Conservation (phyloP, 345 rosid genomes). For the Erodium maritimum region DNA sequence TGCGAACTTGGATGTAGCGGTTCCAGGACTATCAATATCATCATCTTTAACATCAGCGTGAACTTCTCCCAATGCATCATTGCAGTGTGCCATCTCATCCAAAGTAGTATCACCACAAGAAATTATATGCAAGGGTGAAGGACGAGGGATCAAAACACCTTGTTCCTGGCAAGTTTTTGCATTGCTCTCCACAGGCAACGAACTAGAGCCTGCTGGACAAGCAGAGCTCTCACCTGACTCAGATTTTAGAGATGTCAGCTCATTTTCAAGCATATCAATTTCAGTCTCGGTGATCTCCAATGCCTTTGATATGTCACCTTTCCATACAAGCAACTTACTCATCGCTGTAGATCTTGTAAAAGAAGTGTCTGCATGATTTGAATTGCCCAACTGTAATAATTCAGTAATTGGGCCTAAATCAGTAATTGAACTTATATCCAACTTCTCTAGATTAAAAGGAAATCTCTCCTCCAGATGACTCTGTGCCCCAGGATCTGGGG, state of each 20-base stretch:
- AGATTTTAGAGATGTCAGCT: constrained; percentile 40
- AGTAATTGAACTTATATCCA: constrained; percentile 37
- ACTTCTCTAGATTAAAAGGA: constrained; percentile 57
- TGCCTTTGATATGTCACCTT: constrained; percentile 49
- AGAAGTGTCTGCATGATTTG: constrained; percentile 40
- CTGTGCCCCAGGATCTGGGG: constrained; percentile 49
- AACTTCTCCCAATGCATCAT: constrained; percentile 26
- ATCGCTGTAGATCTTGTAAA: constrained; percentile 39
- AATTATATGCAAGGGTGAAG: constrained; percentile 36
- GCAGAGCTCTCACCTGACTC: constrained; percentile 22
- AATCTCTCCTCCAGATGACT: constrained; percentile 42
- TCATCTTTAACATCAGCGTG: constrained; percentile 29
- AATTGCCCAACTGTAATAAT: constrained; percentile 55
- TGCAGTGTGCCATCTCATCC: constrained; percentile 22
- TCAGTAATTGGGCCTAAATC: constrained; percentile 53
- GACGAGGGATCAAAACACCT: constrained; percentile 16
- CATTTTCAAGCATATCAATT: constrained; percentile 81
- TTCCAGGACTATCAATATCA: constrained; percentile 56
- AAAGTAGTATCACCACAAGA: constrained; percentile 23
- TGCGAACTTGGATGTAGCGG: constrained; percentile 49
- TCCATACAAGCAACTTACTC: constrained; percentile 58
- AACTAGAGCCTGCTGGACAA: constrained; percentile 22
- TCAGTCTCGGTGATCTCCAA: constrained; percentile 72
- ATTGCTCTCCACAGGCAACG: constrained; percentile 16
- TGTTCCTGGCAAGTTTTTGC: constrained; percentile 21